Evolutionary conservation across 2,329 filamentous ascomycete genomes (phyloP).

Genomic region (Curvularia sp.): DNA sequence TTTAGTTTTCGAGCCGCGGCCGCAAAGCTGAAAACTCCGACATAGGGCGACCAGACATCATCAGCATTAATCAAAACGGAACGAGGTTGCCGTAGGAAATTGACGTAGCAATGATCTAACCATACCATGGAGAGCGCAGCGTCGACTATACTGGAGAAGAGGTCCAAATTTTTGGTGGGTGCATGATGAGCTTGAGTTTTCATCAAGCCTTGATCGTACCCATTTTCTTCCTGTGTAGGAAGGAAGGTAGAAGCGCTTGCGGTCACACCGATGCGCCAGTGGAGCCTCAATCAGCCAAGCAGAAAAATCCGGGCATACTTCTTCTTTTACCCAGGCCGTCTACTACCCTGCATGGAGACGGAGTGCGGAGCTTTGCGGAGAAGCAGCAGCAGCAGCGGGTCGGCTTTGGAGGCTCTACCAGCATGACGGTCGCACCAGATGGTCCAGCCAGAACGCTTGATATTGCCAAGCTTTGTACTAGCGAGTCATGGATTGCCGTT

Average conservation of each 20-base stretch:
- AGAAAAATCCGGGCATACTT: conserved; percentile 43
- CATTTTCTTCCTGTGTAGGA: conserved; percentile 69
- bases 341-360: conserved; percentile 72
- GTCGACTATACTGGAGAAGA: conserved; percentile 70
- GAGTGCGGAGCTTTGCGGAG: conserved; percentile 73
- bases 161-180: conserved; percentile 74
- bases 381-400: conserved; percentile 72
- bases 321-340: conserved; percentile 66
- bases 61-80: conserved; percentile 52
- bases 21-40: conserved; percentile 64
- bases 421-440: conserved; percentile 70
- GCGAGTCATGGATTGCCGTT: conserved; percentile 76
- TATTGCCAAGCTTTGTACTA: conserved; percentile 76
- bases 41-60: neutral
- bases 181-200: conserved; percentile 67
- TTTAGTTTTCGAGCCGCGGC: conserved; percentile 66
- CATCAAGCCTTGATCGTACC: conserved; percentile 68
- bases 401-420: conserved; percentile 76
- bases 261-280: conserved; percentile 74
- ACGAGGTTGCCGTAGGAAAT: conserved; percentile 64
- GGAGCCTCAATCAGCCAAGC: conserved; percentile 70
- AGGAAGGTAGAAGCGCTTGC: conserved; percentile 72
- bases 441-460: conserved; percentile 74
- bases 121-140: conserved; percentile 78
- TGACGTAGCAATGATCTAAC: conserved; percentile 72